Conservation (phyloP, 2,329 filamentous ascomycete genomes). For the Ascochyta clinopodiicola region DNA sequence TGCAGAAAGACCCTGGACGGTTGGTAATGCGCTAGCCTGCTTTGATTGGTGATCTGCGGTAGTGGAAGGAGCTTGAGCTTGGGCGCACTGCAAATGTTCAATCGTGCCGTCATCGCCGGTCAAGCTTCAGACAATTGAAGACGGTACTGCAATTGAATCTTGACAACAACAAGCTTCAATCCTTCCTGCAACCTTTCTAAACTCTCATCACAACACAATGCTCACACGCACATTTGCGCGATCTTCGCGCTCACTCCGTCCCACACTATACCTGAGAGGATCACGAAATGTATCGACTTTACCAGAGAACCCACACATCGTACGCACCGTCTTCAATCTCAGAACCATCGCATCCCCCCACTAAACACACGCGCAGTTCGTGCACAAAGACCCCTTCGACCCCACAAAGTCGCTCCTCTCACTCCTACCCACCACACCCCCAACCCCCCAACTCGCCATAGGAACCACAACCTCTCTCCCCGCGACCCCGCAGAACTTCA, state of each 20-base stretch:
- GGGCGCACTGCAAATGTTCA: constrained; percentile 14
- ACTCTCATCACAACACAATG: constrained; percentile 14
- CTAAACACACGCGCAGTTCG: constrained; percentile 50
- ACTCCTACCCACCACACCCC: constrained; percentile 62
- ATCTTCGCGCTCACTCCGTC: constrained; percentile 25
- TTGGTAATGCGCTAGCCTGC: constrained; percentile 8
- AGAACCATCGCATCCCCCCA: background rate
- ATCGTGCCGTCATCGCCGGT: constrained; percentile 20
- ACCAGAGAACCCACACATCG: constrained; percentile 53
- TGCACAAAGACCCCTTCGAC: constrained; percentile 54
- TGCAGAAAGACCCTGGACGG: constrained; percentile 1
- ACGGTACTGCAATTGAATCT: constrained; percentile 4
- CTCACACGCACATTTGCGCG: constrained; percentile 27
- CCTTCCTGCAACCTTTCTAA: too few relatives aligned
- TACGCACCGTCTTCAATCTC: constrained; percentile 21
- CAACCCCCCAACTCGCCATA: constrained; percentile 60
- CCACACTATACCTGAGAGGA: constrained; percentile 29
- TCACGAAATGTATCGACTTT: constrained; percentile 48
- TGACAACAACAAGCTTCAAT: background rate
- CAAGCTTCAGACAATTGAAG: background rate
- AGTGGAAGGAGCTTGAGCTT: constrained; percentile 29
- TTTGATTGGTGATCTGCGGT: constrained; percentile 13
- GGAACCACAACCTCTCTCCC: constrained; percentile 62
- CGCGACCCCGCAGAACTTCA: constrained; percentile 62
- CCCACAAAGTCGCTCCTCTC: constrained; percentile 57